Evolutionary conservation across 768 basidiomycete genomes (phyloP), one percentile per base, ranked within the genome.

Genomic region (Tylopilus felleus): DNA sequence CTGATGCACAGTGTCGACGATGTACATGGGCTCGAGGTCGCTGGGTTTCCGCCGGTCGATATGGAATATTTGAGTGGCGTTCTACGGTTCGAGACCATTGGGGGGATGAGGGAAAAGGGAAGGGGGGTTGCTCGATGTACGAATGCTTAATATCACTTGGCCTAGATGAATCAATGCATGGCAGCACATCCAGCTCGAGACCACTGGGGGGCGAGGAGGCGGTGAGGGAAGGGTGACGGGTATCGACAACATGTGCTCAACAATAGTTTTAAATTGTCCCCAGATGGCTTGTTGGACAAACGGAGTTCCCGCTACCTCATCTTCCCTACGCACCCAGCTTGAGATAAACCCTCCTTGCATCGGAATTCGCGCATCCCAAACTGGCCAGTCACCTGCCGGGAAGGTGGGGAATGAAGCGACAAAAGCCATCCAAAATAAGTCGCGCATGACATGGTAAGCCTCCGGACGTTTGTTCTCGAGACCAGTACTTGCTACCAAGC

Each of bases 1-100:
- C 19, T 82, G 86, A 39, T 79, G 76, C 8, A 98, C 85, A 8
- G 84, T 75, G 55, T 90, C 86, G 58, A 97, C 81, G 60, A n/a
- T n/a, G n/a, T n/a, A n/a, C n/a, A n/a, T n/a, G n/a, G n/a, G n/a
- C n/a, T n/a, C n/a, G n/a, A n/a, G n/a, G n/a, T n/a, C n/a, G n/a
- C n/a, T n/a, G n/a, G n/a, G n/a, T n/a, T n/a, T n/a, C n/a, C n/a
- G n/a, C n/a, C n/a, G n/a, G n/a, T n/a, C n/a, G n/a, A n/a, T n/a
- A n/a, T n/a, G n/a, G n/a, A n/a, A n/a, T n/a, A n/a, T n/a, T n/a
- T n/a, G n/a, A n/a, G n/a, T n/a, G n/a, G n/a, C n/a, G n/a, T n/a
- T n/a, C n/a, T n/a, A n/a, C n/a, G n/a, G n/a, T n/a, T n/a, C n/a
- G n/a, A n/a, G n/a, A n/a, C n/a, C n/a, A n/a, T n/a, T n/a, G n/a